Conservation (phyloP, 2,329 filamentous ascomycete genomes). For the Colletotrichum noveboracense region DNA sequence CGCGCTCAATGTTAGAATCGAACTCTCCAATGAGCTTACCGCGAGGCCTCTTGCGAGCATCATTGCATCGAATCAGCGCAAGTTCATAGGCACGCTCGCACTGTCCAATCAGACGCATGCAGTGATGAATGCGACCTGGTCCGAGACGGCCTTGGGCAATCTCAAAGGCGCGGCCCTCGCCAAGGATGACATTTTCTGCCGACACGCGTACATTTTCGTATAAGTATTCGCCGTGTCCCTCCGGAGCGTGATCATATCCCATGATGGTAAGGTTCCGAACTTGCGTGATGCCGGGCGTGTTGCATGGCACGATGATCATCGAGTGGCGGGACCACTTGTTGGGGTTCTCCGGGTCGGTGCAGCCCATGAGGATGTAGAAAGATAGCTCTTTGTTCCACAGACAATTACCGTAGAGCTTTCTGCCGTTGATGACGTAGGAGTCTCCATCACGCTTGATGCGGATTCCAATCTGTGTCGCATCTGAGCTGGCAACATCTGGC, state of each 20-base stretch:
- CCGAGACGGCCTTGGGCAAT: slow-evolving; percentile 97
- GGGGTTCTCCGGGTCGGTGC: slow-evolving; percentile 77
- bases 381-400: slow-evolving; percentile 42
- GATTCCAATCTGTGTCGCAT: slow-evolving; percentile 92
- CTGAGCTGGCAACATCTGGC: slow-evolving; percentile 84
- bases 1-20: slow-evolving; percentile 93
- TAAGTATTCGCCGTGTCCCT: slow-evolving; percentile 91
- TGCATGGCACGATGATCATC: slow-evolving; percentile 84
- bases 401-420: slow-evolving; percentile 33
- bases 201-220: slow-evolving; percentile 93
- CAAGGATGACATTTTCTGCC: slow-evolving; percentile 83
- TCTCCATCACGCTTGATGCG: slow-evolving; percentile 83
- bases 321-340: slow-evolving; percentile 90
- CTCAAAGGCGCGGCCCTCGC: slow-evolving; percentile 93
- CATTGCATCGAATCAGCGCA: slow-evolving; percentile 93
- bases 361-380: slow-evolving; percentile 96
- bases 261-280: slow-evolving; percentile 93
- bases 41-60: slow-evolving; percentile 87
- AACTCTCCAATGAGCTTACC: slow-evolving; percentile 86
- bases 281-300: slow-evolving; percentile 85
- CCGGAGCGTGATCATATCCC: slow-evolving; percentile 95
- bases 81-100: slow-evolving; percentile 91
- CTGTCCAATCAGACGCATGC: slow-evolving; percentile 91
- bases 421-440: slow-evolving; percentile 88
- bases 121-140: slow-evolving; percentile 95